Percentiles rank a stretch among this genome's conserved stretches.
These are phyloP conservation scores for Coprinopsis strossmayeri DNA, from an alignment of 768 basidiomycete genomes.

Conservation along the genomic window DNA sequence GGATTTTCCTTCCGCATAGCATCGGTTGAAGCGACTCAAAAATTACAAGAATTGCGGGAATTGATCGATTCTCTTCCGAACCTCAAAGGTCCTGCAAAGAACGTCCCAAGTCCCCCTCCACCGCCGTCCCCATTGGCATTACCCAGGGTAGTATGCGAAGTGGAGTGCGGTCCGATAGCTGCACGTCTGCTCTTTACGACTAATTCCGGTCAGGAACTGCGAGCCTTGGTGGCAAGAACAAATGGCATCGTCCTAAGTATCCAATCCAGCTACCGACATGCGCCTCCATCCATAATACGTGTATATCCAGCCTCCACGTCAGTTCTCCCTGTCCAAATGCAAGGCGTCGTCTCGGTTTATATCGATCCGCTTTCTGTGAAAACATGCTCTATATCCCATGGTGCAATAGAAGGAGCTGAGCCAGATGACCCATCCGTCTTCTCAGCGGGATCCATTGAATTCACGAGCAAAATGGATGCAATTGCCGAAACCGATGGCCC, in stretches of 20 bases:
- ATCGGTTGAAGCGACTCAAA: conserved; percentile 45
- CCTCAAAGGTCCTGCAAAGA: conserved; percentile 11
- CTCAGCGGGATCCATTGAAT: conserved; percentile 52
- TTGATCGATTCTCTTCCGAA: conserved; percentile 24
- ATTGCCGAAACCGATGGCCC: conserved; percentile 27
- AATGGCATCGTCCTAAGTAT: conserved; percentile 42
- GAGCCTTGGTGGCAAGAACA: conserved; percentile 50
- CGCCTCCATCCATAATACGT: conserved; percentile 17
- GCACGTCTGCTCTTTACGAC: conserved; percentile 46
- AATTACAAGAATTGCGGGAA: conserved; percentile 42
- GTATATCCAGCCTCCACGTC: conserved; percentile 26
- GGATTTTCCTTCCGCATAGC: conserved; percentile 39
- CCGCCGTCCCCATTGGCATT: conserved; percentile 26
- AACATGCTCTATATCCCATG: conserved; percentile 29
- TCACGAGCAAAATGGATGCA: conserved; percentile 45
- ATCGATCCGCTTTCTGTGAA: conserved; percentile 50
- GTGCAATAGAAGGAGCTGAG: neutral
- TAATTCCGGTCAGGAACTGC: conserved; percentile 32
- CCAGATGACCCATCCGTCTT: conserved; percentile 46
- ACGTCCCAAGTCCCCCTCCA: conserved; percentile 2
- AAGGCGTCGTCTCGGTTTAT: conserved; percentile 31
- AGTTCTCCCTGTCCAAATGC: conserved; percentile 38
- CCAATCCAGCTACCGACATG: conserved; percentile 34
- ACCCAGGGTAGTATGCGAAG: conserved; percentile 43
- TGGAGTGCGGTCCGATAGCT: conserved; percentile 43